Percentiles rank a stretch among this genome's conserved stretches.
These are phyloP conservation scores for Melaleuca alternifolia DNA, from an alignment of 345 rosid species.

Conservation along the genomic window DNA sequence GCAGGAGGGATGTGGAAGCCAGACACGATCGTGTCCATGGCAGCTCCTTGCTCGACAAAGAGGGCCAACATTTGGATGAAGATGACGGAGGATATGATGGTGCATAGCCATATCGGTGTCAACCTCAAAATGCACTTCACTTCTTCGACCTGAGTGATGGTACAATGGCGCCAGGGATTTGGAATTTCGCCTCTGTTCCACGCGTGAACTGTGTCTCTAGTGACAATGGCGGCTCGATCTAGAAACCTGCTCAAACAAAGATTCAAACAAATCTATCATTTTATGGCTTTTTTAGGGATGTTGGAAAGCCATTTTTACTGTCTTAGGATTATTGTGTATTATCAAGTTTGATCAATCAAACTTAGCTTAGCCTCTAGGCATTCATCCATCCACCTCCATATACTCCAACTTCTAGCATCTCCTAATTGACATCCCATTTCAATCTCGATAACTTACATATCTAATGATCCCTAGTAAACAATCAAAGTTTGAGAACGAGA, in stretches of 20 bases:
- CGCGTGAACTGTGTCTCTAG: background rate
- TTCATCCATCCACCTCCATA: background rate
- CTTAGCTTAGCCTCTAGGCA: background rate
- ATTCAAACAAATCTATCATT: background rate
- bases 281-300: background rate
- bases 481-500: background rate
- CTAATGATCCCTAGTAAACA: no score
- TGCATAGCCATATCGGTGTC: slow-evolving; percentile 27
- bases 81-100: slow-evolving; percentile 15
- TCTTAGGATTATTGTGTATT: no score
- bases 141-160: slow-evolving; percentile 32
- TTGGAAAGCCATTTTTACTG: background rate
- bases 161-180: slow-evolving; percentile 24
- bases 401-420: background rate
- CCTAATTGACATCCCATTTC: background rate
- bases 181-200: background rate
- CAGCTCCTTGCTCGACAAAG: slow-evolving; percentile 35
- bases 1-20: slow-evolving; percentile 26
- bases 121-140: slow-evolving; percentile 26
- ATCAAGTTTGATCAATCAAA: background rate
- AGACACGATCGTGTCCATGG: slow-evolving; percentile 14
- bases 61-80: slow-evolving; percentile 22
- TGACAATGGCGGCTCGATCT: slow-evolving; percentile 23
- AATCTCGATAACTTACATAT: background rate
- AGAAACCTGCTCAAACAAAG: slow-evolving; percentile 15